Evolutionary conservation across 345 rosid species (phyloP), one percentile per base, ranked within the genome.

Genomic region (Isatis tinctoria): DNA sequence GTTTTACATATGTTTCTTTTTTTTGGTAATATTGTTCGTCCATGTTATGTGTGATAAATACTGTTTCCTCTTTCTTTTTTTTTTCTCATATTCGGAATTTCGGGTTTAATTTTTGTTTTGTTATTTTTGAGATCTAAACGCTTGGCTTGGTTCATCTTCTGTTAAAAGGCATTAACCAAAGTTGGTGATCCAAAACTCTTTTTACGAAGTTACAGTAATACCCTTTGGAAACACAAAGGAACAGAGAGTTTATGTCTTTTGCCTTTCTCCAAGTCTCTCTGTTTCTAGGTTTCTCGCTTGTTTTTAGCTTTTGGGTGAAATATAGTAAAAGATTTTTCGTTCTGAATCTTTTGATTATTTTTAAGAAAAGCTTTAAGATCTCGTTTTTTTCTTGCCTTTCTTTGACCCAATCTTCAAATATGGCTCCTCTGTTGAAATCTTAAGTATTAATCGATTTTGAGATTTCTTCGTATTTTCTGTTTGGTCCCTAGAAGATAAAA

Each of bases 351-450:
- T 51, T 26, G 0, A 6, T 6, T 62, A 2, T 47, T 39, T 51
- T 16, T 32, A 3, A 26, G 30, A 1, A 14, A 26, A 56, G 16
- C 27, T 43, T 44, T 7, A 39, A 75, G 48, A 70, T 63, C 71
- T 63, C 52, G 6, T 18, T 16, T 18, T 43, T 53, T 76, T 27
- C 22, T 33, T 36, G 54, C 63, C 51, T 61, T 58, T 65, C 10
- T 71, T 77, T 71, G 68, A 65, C 80, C 61, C 13, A 65, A 59
- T 71, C 80, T 71, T 49, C 47, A 64, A 57, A 71, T 11, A 17
- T 60, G 62, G 48, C 57, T 60, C 20, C 49, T 41, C n/a, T 24
- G 33, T 20, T 37, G 35, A 58, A 68, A 27, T 16, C 59, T 26
- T 27, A 45, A 45, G 24, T 41, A 51, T 32, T 45, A 27, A 60